A percentile compares a stretch with the other conserved stretches of the same genome.
These are phyloP conservation scores for Candida anglica DNA, from an alignment of 805 yeast species.

Conservation along the genomic window DNA sequence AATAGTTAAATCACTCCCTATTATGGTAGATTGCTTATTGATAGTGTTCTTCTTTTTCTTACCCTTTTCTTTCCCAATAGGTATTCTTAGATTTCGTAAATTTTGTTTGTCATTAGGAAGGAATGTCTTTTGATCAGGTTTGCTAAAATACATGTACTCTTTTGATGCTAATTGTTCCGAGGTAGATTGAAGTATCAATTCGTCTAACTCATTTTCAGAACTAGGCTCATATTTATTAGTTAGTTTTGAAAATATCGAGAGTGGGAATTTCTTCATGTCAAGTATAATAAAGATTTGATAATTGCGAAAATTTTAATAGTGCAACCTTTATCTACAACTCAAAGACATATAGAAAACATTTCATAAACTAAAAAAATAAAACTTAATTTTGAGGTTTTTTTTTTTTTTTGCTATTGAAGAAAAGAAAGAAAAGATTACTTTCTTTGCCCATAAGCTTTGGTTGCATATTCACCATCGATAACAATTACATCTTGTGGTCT, in stretches of 20 bases:
- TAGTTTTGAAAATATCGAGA: slow-evolving; percentile 1
- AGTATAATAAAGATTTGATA: too few species aligned
- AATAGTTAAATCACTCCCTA: slow-evolving; percentile 15
- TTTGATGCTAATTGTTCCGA: not conserved
- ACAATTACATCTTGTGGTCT: slow-evolving; percentile 75
- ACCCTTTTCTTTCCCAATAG: slow-evolving; percentile 3
- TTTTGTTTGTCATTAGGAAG: not conserved
- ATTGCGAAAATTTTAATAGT: too few species aligned
- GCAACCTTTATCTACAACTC: too few species aligned
- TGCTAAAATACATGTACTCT: not conserved
- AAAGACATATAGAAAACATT: too few species aligned
- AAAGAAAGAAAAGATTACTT: too few species aligned
- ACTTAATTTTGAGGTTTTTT: not conserved
- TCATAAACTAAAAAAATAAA: too few species aligned
- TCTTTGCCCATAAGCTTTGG: slow-evolving; percentile 64
- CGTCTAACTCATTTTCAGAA: slow-evolving; percentile 5
- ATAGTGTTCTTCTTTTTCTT: slow-evolving; percentile 1
- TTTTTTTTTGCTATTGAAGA: too few species aligned
- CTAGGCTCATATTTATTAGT: not conserved
- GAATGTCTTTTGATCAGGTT: not conserved
- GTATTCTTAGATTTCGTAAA: slow-evolving; percentile 1
- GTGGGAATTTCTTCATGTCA: too few species aligned
- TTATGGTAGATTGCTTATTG: slow-evolving; percentile 1
- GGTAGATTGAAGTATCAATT: not conserved
- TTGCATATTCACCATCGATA: slow-evolving; percentile 66